A percentile compares a stretch with the other conserved stretches of the same genome.
Conservation (phyloP, 1,284 basidiomycete genomes). For the Leccinum insolens region DNA sequence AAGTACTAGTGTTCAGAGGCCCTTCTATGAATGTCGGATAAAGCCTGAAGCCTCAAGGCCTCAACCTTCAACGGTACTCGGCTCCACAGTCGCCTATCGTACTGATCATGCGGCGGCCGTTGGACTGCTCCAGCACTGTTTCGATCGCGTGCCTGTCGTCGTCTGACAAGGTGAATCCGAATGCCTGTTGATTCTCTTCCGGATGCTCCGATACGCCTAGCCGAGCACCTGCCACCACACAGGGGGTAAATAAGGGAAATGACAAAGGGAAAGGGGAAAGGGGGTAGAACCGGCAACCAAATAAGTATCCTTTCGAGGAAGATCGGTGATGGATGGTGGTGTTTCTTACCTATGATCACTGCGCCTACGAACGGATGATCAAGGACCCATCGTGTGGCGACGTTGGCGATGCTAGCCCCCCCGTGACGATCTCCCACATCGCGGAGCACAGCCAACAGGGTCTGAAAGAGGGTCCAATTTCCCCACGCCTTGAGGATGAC, state of each 20-base stretch:
- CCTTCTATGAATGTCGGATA: background rate
- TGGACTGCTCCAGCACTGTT: conserved; percentile 58
- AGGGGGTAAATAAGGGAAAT: background rate
- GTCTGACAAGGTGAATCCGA: conserved; percentile 56
- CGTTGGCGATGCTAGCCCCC: conserved; percentile 72
- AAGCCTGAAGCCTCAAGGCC: background rate
- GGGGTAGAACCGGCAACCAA: background rate
- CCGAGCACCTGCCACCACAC: conserved; percentile 56
- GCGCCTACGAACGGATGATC: conserved; percentile 79
- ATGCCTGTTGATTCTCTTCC: conserved; percentile 67
- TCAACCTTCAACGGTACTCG: conserved; percentile 64
- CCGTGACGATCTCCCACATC: conserved; percentile 68
- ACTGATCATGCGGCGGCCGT: conserved; percentile 61
- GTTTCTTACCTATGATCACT: conserved; percentile 68
- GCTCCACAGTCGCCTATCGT: conserved; percentile 81
- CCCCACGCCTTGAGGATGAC: conserved; percentile 82
- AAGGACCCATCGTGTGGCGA: conserved; percentile 80
- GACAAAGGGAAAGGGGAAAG: background rate
- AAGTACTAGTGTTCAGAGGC: background rate
- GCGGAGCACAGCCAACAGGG: conserved; percentile 59
- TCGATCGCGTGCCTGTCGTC: conserved; percentile 66
- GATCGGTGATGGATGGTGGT: conserved; percentile 1
- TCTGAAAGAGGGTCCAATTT: conserved; percentile 73
- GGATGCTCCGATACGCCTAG: conserved; percentile 77
- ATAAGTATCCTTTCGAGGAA: conserved; percentile 9